Evolutionary conservation across 768 basidiomycete genomes (phyloP).

Genomic region (Mrakia frigida): DNA sequence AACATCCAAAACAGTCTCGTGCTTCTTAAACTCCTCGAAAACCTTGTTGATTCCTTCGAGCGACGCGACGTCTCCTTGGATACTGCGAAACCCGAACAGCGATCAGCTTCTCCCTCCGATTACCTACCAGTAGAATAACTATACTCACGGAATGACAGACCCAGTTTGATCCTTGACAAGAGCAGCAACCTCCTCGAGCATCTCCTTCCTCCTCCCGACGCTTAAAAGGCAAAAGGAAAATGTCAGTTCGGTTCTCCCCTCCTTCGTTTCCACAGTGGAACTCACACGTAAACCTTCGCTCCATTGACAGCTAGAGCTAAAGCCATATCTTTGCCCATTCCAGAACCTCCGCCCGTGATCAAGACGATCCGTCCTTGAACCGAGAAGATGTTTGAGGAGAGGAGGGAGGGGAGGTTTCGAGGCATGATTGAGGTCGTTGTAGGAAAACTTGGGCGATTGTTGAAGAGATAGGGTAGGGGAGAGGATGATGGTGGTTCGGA

Average conservation of each 20-base stretch:
- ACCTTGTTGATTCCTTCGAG: conserved; percentile 10
- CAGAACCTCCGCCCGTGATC: background rate
- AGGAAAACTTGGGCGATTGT: background rate
- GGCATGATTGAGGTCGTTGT: background rate
- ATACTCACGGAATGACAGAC: background rate
- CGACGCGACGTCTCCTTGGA: background rate
- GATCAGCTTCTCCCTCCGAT: background rate
- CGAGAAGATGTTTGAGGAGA: conserved; percentile 1
- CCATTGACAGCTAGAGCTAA: background rate
- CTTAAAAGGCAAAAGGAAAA: background rate
- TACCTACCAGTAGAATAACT: too few relatives aligned
- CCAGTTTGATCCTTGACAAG: background rate
- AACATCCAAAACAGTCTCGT: background rate
- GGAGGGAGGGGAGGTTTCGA: background rate
- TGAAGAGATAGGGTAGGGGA: background rate
- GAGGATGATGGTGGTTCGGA: background rate
- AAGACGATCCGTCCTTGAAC: background rate
- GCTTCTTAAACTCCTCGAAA: background rate
- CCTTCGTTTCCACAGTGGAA: background rate
- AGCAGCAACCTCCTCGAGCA: background rate
- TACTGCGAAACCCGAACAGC: background rate
- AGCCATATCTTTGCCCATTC: background rate
- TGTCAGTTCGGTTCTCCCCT: background rate
- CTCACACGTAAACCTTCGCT: conserved; percentile 6
- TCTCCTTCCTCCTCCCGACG: background rate